These are phyloP conservation scores for Breynia disticha DNA, from an alignment of 441 rosid species.

Conservation along the genomic window DNA sequence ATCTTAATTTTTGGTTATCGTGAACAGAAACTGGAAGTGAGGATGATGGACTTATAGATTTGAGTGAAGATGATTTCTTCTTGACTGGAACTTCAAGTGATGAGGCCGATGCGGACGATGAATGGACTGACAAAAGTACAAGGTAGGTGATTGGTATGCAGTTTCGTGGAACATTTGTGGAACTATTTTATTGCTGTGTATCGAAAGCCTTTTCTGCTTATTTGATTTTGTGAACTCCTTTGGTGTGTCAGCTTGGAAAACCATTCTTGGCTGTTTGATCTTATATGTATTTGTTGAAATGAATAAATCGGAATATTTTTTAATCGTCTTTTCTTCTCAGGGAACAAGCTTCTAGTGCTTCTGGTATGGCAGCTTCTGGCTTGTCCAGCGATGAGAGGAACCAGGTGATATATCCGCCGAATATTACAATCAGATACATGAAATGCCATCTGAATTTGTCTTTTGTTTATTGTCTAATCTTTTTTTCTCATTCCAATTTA, in stretches of 20 bases:
- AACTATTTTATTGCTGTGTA: too few relatives aligned
- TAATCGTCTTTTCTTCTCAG: conserved; percentile 26
- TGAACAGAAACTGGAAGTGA: conserved; percentile 86
- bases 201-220: too few relatives aligned
- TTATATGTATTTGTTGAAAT: background rate
- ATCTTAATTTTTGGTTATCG: conserved; percentile 6
- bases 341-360: conserved; percentile 89
- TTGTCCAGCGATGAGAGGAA: conserved; percentile 90
- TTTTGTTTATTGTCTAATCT: background rate
- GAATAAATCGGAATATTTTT: conserved; percentile 3
- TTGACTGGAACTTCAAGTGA: conserved; percentile 76
- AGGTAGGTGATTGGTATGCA: conserved; percentile 30
- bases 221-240: background rate
- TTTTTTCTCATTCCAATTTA: conserved; percentile 14
- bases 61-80: conserved; percentile 90
- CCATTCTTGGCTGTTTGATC: background rate
- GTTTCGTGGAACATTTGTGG: background rate
- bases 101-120: conserved; percentile 95
- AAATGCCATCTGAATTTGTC: background rate
- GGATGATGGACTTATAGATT: conserved; percentile 82
- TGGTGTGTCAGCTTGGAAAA: background rate
- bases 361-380: conserved; percentile 82
- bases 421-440: conserved; percentile 3
- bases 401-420: conserved; percentile 42
- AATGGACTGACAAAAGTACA: conserved; percentile 87